Evolutionary conservation across 2,329 filamentous ascomycete genomes (phyloP).

Genomic region (Scolecobasidium constrictum): DNA sequence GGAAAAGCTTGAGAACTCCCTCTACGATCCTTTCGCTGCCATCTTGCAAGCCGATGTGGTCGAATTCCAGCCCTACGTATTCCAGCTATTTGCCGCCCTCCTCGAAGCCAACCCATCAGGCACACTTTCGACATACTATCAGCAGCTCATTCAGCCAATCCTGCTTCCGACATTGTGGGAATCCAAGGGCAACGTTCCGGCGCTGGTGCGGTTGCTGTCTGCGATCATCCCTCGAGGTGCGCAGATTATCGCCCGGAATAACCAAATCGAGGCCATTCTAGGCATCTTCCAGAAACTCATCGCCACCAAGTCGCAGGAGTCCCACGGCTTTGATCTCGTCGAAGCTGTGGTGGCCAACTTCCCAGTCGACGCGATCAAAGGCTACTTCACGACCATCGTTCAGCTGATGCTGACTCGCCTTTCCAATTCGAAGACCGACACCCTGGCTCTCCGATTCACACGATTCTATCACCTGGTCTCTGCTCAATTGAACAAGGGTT

Average conservation of each 20-base stretch:
- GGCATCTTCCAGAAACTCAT: constrained; percentile 92
- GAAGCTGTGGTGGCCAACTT: constrained; percentile 69
- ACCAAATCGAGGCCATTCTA: constrained; percentile 79
- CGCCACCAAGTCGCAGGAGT: constrained; percentile 70
- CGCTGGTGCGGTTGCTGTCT: constrained; percentile 71
- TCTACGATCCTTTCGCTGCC: constrained; percentile 74
- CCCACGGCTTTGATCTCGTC: constrained; percentile 79
- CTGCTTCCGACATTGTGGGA: constrained; percentile 83
- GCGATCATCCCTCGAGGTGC: constrained; percentile 73
- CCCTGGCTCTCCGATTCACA: constrained; percentile 76
- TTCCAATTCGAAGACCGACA: constrained; percentile 66
- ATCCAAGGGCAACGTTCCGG: constrained; percentile 83
- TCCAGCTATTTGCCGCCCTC: constrained; percentile 86
- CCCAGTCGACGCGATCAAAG: constrained; percentile 60
- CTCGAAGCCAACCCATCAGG: constrained; percentile 74
- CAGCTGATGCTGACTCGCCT: constrained; percentile 68
- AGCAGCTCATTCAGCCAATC: constrained; percentile 65
- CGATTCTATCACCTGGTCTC: constrained; percentile 92
- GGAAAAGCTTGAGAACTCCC: constrained; percentile 62
- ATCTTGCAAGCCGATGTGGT: constrained; percentile 76
- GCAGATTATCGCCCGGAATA: constrained; percentile 60
- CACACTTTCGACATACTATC: constrained; percentile 72
- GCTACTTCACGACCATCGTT: constrained; percentile 71
- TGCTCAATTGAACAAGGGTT: constrained; percentile 65
- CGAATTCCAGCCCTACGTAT: constrained; percentile 93